Percentiles rank a stretch among this genome's conserved stretches.
phyloP scores from a whole-genome alignment of 495 filamentous ascomycete species.

The Cladorrhinum samala region DNA sequence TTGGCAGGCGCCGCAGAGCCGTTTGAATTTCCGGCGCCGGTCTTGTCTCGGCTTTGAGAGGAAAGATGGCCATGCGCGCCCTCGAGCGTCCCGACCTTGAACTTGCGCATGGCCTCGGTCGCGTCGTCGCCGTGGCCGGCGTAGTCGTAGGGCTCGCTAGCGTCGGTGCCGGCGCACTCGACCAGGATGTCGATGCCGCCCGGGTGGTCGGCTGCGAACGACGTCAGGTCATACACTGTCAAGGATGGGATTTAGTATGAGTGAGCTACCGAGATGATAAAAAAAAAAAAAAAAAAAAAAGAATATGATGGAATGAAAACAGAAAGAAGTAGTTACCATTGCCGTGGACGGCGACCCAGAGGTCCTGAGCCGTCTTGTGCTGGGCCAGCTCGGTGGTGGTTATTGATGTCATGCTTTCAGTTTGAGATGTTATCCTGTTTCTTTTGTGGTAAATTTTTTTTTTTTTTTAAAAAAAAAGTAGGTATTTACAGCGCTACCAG shows the following conservation, averaged over 20 bases:
- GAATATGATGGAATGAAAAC: no score
- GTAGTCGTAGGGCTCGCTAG: conserved; percentile 52
- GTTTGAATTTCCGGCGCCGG: no score
- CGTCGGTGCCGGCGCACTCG: conserved; percentile 53
- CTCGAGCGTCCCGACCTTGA: background rate
- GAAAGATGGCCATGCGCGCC: no score
- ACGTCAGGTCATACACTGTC: background rate
- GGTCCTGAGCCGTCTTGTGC: background rate
- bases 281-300: no score
- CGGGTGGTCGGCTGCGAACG: conserved; percentile 42
- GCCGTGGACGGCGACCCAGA: background rate
- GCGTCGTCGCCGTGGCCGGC: conserved; percentile 54
- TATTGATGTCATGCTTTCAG: background rate
- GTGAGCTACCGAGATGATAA: no score
- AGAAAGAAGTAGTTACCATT: background rate
- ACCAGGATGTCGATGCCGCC: conserved; percentile 50
- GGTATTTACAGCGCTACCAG: no score
- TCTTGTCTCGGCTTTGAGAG: no score
- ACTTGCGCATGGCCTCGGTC: conserved; percentile 15
- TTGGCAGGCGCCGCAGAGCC: no score
- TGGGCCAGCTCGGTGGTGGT: background rate
- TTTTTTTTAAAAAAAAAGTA: background rate
- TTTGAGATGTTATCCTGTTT: no score
- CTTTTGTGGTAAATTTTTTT: background rate
- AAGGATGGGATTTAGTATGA: no score